A percentile compares a stretch with the other conserved stretches of the same genome.
These are phyloP conservation scores for Aegilops speltoides DNA, from an alignment of 176 grass and related monocot genomes.

Conservation along the genomic window DNA sequence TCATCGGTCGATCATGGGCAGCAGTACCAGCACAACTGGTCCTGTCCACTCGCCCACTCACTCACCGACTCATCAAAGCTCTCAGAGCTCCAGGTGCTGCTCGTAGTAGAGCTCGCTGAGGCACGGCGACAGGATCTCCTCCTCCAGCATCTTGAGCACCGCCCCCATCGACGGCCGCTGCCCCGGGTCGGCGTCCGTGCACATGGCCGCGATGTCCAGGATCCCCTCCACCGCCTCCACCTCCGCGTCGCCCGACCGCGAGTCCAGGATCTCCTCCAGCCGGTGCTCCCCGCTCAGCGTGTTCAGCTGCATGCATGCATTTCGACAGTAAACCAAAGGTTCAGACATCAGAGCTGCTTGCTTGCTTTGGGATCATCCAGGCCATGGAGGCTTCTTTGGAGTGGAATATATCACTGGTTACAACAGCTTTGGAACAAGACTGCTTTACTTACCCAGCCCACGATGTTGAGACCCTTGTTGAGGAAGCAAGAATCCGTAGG, in stretches of 20 bases:
- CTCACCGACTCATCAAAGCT: too few species aligned
- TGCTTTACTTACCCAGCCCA: conserved; percentile 68
- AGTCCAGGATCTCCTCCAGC: conserved; percentile 82
- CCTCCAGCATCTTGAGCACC: conserved; percentile 91
- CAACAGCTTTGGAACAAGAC: neutral
- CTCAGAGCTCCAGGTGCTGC: conserved; percentile 73
- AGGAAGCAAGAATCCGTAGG: conserved; percentile 82
- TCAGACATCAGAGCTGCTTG: neutral
- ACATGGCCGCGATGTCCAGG: conserved; percentile 93
- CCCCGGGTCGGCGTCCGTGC: conserved; percentile 65
- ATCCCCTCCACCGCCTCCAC: conserved; percentile 81
- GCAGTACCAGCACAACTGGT: neutral
- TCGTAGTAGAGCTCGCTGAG: conserved; percentile 73
- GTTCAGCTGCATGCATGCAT: conserved; percentile 58
- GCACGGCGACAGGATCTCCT: conserved; percentile 88
- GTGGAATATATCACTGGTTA: too few species aligned
- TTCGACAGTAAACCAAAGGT: neutral
- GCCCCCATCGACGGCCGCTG: conserved; percentile 77
- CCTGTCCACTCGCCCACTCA: neutral
- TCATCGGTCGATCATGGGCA: neutral
- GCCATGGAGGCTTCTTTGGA: too few species aligned
- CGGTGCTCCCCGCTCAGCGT: conserved; percentile 68
- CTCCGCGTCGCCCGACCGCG: conserved; percentile 55
- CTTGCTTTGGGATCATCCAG: neutral
- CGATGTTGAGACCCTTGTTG: conserved; percentile 90